These are phyloP conservation scores for Jackrogersella minutella DNA, from an alignment of 495 filamentous ascomycete genomes.

Conservation along the genomic window DNA sequence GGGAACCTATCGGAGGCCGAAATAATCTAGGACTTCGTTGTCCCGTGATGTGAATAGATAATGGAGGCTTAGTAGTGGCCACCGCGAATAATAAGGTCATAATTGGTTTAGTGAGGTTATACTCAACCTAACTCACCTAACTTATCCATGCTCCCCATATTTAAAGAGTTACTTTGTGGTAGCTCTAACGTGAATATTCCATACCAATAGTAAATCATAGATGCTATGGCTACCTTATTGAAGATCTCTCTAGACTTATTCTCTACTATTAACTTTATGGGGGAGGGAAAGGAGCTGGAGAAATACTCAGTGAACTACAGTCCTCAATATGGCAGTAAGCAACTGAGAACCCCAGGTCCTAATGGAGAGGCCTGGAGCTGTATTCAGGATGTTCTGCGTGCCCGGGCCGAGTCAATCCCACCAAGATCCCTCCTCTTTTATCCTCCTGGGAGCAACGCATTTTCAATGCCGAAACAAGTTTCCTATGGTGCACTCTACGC, in stretches of 20 bases:
- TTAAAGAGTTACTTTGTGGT: background rate
- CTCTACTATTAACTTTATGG: background rate
- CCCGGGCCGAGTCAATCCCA: background rate
- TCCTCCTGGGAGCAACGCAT: background rate
- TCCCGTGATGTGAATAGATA: background rate
- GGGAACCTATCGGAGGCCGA: background rate
- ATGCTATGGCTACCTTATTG: background rate
- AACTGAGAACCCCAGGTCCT: background rate
- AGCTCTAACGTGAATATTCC: background rate
- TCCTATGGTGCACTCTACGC: background rate
- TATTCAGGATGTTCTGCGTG: slow-evolving; percentile 1
- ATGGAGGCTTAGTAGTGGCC: background rate
- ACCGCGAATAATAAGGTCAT: background rate
- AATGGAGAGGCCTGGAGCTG: background rate
- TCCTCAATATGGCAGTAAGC: background rate
- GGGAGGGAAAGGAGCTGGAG: background rate
- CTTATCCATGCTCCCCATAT: too few species aligned
- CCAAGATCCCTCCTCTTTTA: background rate
- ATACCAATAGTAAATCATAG: background rate
- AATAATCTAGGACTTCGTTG: background rate
- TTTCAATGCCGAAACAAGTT: background rate
- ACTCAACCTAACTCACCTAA: background rate
- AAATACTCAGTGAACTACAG: background rate
- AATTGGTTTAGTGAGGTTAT: background rate
- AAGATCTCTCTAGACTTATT: background rate